A percentile compares a stretch with the other conserved stretches of the same genome.
Evolutionary conservation across 2,329 filamentous ascomycete species (phyloP).

Genomic region (Proliferodiscus dingleyae): DNA sequence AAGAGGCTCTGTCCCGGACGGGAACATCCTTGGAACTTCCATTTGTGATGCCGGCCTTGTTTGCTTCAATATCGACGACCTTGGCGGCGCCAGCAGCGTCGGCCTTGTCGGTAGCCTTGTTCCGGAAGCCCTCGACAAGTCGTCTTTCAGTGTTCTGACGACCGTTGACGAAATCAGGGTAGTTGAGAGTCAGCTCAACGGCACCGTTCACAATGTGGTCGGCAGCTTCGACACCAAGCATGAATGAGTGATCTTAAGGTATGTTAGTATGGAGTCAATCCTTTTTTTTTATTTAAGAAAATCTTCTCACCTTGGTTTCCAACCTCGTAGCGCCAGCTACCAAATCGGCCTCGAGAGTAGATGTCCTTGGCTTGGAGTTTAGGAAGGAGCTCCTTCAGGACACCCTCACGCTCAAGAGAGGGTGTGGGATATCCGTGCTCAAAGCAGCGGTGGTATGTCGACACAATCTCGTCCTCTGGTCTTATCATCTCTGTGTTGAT

Average conservation of each 20-base stretch:
- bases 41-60: conserved; percentile 24
- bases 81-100: conserved; percentile 32
- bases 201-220: conserved; percentile 70
- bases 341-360: conserved; percentile 92
- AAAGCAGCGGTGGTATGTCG: conserved; percentile 96
- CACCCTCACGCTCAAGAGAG: conserved; percentile 88
- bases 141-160: conserved; percentile 36
- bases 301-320: conserved; percentile 25
- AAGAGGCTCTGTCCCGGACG: conserved; percentile 29
- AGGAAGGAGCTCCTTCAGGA: conserved; percentile 86
- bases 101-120: conserved; percentile 24
- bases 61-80: conserved; percentile 28
- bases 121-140: conserved; percentile 33
- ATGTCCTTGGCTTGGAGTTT: conserved; percentile 89
- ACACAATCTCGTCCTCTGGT: conserved; percentile 89
- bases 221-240: conserved; percentile 71
- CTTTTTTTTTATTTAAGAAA: not conserved
- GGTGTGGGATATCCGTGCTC: conserved; percentile 98
- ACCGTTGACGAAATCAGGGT: conserved; percentile 69
- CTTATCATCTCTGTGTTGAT: conserved; percentile 97
- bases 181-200: conserved; percentile 71
- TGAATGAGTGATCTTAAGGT: conserved; percentile 63
- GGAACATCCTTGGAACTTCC: conserved; percentile 19
- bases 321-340: conserved; percentile 95
- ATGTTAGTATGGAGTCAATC: conserved; percentile 59